phyloP scores from a whole-genome alignment of 805 yeast species.

The Cyberlindnera mycetangii region DNA sequence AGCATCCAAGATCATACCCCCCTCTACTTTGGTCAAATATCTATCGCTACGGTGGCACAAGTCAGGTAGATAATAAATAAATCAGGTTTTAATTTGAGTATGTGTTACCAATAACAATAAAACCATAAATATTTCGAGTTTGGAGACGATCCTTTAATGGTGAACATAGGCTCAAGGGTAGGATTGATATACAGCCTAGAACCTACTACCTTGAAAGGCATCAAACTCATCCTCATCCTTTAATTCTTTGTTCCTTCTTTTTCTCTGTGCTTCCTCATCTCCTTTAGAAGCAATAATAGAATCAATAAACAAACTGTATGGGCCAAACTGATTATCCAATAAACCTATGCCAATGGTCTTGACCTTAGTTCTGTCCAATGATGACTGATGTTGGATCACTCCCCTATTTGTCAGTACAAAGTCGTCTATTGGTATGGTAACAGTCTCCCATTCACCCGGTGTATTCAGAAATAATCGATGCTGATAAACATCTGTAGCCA shows the following conservation, averaged over 20 bases:
- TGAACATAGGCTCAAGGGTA: too few relatives aligned
- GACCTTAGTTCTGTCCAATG: conserved; percentile 59
- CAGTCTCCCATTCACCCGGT: conserved; percentile 83
- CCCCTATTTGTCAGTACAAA: conserved; percentile 86
- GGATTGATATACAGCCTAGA: conserved; percentile 6
- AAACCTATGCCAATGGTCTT: conserved; percentile 77
- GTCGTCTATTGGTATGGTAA: conserved; percentile 70
- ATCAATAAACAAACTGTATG: conserved; percentile 65
- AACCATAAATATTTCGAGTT: too few relatives aligned
- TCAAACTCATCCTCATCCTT: conserved; percentile 14
- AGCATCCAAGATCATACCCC: too few relatives aligned
- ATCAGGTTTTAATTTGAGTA: too few relatives aligned
- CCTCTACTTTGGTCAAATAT: too few relatives aligned
- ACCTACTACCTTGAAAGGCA: conserved; percentile 12
- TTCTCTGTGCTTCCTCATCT: conserved; percentile 26
- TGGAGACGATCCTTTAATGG: too few relatives aligned
- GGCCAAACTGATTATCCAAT: conserved; percentile 75
- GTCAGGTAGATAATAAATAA: too few relatives aligned
- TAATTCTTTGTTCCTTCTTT: conserved; percentile 14
- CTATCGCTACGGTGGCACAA: too few relatives aligned
- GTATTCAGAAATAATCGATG: conserved; percentile 70
- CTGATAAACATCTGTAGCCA: conserved; percentile 76
- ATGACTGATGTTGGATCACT: conserved; percentile 53
- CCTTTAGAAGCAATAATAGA: conserved; percentile 70
- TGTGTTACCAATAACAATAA: too few relatives aligned